phyloP scores from a whole-genome alignment of 2,329 filamentous ascomycete species.

The Beauveria bassiana region DNA sequence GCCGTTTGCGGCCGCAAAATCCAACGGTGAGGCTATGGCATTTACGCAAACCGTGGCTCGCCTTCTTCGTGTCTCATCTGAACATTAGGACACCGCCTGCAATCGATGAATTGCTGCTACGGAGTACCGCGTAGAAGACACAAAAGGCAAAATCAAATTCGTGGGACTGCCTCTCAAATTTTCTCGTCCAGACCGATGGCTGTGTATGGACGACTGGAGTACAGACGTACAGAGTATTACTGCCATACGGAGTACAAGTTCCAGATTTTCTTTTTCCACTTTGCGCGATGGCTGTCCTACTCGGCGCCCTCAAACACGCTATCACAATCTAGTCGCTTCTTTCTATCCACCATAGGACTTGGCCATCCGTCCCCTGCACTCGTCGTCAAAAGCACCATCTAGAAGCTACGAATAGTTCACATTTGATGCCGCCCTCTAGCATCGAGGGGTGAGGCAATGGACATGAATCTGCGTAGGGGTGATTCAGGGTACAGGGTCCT shows the following conservation, averaged over 20 bases:
- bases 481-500: not conserved
- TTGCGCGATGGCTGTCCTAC: not conserved
- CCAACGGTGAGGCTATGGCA: not conserved
- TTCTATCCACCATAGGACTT: not conserved
- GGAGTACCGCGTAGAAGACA: not conserved
- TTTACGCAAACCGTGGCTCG: not conserved
- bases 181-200: not conserved
- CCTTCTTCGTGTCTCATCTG: not conserved
- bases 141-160: not conserved
- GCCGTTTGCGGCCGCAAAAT: not conserved
- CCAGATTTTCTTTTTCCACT: conserved; percentile 1
- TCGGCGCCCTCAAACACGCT: not conserved
- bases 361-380: not conserved
- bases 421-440: not conserved
- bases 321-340: not conserved
- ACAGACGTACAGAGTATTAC: not conserved
- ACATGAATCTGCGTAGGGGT: not conserved
- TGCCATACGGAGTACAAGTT: not conserved
- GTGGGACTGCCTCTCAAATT: not conserved
- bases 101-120: not conserved
- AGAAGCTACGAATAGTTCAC: not conserved
- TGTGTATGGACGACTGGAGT: not conserved
- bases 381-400: conserved; percentile 1
- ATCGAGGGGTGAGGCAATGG: not conserved
- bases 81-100: not conserved